Percentiles rank a stretch among this genome's conserved stretches.
phyloP scores from a whole-genome alignment of 129 eudicot genomes.

The Pulicaria dysenterica region DNA sequence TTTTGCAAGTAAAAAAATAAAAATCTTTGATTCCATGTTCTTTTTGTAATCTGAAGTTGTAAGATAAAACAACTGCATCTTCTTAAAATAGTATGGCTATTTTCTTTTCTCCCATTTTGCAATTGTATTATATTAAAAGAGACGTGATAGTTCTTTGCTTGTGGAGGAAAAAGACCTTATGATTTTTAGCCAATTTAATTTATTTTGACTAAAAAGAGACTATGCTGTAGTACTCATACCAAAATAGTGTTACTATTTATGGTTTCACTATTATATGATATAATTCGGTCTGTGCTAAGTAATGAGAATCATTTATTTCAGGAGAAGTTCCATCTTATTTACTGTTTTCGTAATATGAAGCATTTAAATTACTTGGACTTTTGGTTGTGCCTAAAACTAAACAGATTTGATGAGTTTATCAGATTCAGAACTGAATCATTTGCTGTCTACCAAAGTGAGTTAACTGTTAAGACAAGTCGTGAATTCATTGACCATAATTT shows the following conservation, averaged over 20 bases:
- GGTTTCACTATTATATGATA: conserved; percentile 1
- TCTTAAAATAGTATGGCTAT: too few species aligned
- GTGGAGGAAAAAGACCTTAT: neutral
- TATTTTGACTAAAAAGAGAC: neutral
- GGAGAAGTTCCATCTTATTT: neutral
- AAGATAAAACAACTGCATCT: neutral
- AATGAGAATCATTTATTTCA: neutral
- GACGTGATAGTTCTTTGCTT: neutral
- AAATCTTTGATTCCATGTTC: too few species aligned
- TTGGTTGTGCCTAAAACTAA: conserved; percentile 1
- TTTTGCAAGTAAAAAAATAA: too few species aligned
- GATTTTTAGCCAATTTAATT: neutral
- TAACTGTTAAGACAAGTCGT: too few species aligned
- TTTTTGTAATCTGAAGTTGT: too few species aligned
- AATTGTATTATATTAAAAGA: neutral
- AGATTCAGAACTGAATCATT: neutral
- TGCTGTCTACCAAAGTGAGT: too few species aligned
- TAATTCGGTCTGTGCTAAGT: neutral
- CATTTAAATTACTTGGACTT: neutral
- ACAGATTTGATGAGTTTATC: neutral
- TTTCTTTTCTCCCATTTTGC: neutral
- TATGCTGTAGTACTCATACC: neutral
- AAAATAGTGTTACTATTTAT: neutral
- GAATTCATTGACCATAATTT: neutral
- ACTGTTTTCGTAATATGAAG: neutral